Conservation (phyloP, 768 basidiomycete species). For the Scleroderma bovista region DNA sequence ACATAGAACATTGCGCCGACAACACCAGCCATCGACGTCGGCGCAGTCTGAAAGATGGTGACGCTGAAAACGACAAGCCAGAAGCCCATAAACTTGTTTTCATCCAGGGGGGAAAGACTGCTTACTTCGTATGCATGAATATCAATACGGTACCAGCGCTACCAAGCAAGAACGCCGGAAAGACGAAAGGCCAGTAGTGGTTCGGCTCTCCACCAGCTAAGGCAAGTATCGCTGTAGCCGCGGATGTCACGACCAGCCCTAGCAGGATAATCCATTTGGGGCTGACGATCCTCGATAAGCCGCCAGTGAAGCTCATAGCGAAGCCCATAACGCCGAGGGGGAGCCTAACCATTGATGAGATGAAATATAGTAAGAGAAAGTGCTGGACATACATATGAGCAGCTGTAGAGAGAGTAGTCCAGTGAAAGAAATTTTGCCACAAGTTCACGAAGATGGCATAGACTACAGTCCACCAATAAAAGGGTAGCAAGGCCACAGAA, state of each 20-base stretch:
- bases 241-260: conserved; percentile 34
- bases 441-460: conserved; percentile 31
- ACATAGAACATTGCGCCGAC: conserved; percentile 53
- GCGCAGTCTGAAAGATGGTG: conserved; percentile 44
- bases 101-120: background rate
- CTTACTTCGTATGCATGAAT: conserved; percentile 47
- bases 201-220: conserved; percentile 35
- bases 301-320: conserved; percentile 33
- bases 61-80: conserved; percentile 29
- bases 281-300: conserved; percentile 31
- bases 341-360: conserved; percentile 23
- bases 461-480: conserved; percentile 37
- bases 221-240: conserved; percentile 38
- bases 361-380: background rate
- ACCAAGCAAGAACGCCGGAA: conserved; percentile 48
- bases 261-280: conserved; percentile 43
- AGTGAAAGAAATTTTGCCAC: conserved; percentile 39
- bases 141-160: conserved; percentile 40
- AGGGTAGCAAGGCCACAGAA: conserved; percentile 33
- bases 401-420: conserved; percentile 36
- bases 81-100: background rate
- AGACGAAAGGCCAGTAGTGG: conserved; percentile 42
- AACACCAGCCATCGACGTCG: conserved; percentile 45
- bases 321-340: conserved; percentile 39
- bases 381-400: conserved; percentile 31